These are phyloP conservation scores for Hymenoscyphus salicellus DNA, from an alignment of 2,329 filamentous ascomycete genomes.

Conservation along the genomic window DNA sequence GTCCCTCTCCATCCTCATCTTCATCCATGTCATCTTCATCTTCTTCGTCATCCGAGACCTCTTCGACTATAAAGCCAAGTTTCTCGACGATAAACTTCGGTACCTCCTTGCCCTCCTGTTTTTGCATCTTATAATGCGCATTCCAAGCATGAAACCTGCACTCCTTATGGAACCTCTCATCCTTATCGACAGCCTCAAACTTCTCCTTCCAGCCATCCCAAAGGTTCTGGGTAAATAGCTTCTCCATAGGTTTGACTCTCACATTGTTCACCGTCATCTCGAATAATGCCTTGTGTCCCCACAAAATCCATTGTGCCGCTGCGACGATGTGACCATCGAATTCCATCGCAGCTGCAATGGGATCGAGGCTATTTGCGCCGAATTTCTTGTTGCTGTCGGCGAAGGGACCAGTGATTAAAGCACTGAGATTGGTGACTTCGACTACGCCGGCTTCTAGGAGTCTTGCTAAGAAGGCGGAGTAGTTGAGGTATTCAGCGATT, in stretches of 20 bases:
- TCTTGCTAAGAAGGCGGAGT: not conserved
- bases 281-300: not conserved
- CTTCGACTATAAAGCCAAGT: not conserved
- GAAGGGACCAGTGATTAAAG: not conserved
- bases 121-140: not conserved
- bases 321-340: not conserved
- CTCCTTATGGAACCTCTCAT: not conserved
- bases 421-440: not conserved
- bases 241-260: not conserved
- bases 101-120: not conserved
- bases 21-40: not conserved
- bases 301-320: not conserved
- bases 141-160: not conserved
- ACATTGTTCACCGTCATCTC: not conserved
- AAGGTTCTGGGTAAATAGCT: not conserved
- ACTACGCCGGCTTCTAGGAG: not conserved
- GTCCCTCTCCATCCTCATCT: not conserved
- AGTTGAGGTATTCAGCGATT: not conserved
- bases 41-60: too few species aligned
- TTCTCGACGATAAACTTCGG: not conserved
- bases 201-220: not conserved
- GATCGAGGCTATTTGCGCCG: not conserved
- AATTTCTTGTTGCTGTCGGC: not conserved
- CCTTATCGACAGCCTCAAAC: not conserved
- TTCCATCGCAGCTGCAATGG: not conserved